Percentiles rank a stretch among this genome's conserved stretches.
phyloP scores from a whole-genome alignment of 2,329 filamentous ascomycete genomes.

The Xylariales sp. region DNA sequence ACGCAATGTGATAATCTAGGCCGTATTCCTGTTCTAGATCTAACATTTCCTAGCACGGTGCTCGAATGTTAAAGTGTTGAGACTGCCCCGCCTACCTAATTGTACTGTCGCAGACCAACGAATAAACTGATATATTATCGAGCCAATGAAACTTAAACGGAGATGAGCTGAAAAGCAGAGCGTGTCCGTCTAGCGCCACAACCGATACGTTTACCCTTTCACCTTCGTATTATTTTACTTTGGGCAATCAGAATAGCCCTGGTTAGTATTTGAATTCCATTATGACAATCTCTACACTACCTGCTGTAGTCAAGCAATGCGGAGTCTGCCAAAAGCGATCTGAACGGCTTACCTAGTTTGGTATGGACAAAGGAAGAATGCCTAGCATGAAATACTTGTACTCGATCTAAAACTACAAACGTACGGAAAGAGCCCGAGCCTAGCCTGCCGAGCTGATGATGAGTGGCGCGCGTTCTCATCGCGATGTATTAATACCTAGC shows the following conservation, averaged over 20 bases:
- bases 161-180: constrained; percentile 1
- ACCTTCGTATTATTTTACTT: background rate
- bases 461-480: constrained; percentile 6
- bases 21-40: background rate
- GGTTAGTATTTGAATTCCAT: background rate
- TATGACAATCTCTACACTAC: background rate
- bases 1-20: constrained; percentile 4
- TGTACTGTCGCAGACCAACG: background rate
- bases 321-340: background rate
- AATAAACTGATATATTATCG: background rate
- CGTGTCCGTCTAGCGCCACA: background rate
- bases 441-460: background rate
- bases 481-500: background rate
- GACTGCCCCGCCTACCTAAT: background rate
- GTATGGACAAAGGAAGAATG: background rate
- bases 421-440: background rate
- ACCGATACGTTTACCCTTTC: background rate
- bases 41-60: background rate
- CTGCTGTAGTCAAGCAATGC: background rate
- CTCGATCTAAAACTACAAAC: too few species aligned
- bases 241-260: background rate
- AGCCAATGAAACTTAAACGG: background rate
- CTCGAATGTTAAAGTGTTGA: background rate
- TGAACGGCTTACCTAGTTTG: background rate
- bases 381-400: background rate